Evolutionary conservation across 805 yeast species (phyloP), one percentile per base, ranked within the genome.

Genomic region (Scheffersomyces spartinae): DNA sequence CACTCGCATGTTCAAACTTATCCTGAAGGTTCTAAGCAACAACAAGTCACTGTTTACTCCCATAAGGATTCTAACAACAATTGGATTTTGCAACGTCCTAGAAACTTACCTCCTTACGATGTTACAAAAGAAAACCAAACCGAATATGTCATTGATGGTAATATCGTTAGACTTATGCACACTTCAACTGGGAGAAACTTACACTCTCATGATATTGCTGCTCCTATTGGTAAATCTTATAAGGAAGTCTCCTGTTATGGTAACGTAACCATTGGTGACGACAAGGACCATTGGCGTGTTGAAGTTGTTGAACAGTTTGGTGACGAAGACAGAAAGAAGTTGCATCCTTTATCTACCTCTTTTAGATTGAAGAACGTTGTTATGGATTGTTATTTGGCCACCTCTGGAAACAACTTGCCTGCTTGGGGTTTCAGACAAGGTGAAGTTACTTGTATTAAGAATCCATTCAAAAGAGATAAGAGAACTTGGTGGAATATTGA

Each of bases 361-460:
- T 74, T 81, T 55, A 66, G 94, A 49, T 55, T 81, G 21, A 70
- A 58, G 36, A 76, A 77, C 40, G 68, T 64, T 24, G 64, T 51
- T 11, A 39, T 80, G 32, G 83, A 79, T 8, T 81, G 94, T 49
- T 80, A 81, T 43, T 58, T 81, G 44, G 77, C 83, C n/a, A 75
- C 82, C 18, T 67, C 84, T 1, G 85, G 84, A 22, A 51, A 55
- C 28, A 47, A 72, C 4, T 67, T 72, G 37, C 94, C 94, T 9
- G 66, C 71, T 8, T 81, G 94, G 94, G 94, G 93, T 24, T 81
- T 71, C 55, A 73, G 73, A 43, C 94, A 81, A 51, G 77, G 80
- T 26, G 94, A 81, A 50, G 82, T 81, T 21, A 69, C 74, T 6
- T 81, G 94, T 50, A 70, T 70, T 35, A 43, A 58, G 5, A 49